phyloP scores from a whole-genome alignment of 1,284 basidiomycete species.

The Schizophyllum amplum region DNA sequence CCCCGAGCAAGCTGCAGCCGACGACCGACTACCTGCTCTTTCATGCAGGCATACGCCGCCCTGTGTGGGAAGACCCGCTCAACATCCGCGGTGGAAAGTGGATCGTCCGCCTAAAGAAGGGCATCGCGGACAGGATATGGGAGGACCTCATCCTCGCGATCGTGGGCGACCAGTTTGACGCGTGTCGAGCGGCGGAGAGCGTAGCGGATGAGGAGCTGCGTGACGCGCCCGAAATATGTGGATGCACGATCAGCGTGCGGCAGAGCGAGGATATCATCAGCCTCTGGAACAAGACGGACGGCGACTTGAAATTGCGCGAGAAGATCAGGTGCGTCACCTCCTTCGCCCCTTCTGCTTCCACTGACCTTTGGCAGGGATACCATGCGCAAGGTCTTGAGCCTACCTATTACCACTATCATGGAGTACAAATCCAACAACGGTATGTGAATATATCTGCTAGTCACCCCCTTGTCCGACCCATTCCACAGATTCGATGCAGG shows the following conservation, averaged over 20 bases:
- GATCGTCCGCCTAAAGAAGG: conserved; percentile 81
- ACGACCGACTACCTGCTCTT: conserved; percentile 85
- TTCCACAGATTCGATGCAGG: conserved; percentile 68
- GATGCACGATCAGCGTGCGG: conserved; percentile 76
- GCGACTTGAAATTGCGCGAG: conserved; percentile 57
- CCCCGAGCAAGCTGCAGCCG: conserved; percentile 64
- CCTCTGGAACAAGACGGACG: conserved; percentile 70
- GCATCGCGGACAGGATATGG: conserved; percentile 75
- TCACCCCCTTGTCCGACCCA: not conserved
- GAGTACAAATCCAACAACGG: conserved; percentile 85
- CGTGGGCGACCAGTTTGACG: conserved; percentile 73
- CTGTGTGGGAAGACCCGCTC: conserved; percentile 87
- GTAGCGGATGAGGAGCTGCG: no score
- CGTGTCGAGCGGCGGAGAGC: conserved; percentile 36
- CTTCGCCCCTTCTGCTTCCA: not conserved
- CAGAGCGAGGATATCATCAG: conserved; percentile 79
- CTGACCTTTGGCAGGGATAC: conserved; percentile 43
- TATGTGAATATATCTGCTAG: conserved; percentile 22
- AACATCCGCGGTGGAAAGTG: conserved; percentile 88
- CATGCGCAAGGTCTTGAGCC: conserved; percentile 56
- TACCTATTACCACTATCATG: conserved; percentile 66
- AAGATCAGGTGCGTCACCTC: conserved; percentile 54
- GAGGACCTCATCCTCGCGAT: conserved; percentile 71
- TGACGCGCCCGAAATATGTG: conserved; percentile 72
- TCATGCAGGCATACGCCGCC: conserved; percentile 70